These are phyloP conservation scores for Apophysomyces elegans DNA, from an alignment of 371 early-diverging fungal species.

Conservation along the genomic window DNA sequence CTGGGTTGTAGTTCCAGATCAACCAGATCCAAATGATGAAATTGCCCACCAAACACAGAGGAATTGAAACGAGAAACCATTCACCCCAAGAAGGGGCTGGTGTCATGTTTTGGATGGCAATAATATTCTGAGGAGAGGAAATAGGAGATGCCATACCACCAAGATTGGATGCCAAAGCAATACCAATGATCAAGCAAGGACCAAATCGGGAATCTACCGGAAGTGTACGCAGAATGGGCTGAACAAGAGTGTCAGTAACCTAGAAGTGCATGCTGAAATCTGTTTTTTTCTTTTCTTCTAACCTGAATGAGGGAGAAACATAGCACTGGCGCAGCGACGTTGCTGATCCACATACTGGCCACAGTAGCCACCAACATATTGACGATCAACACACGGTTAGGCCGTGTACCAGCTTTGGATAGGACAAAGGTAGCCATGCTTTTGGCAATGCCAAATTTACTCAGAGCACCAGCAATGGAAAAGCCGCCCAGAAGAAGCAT, in stretches of 20 bases:
- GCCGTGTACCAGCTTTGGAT: conserved; percentile 87
- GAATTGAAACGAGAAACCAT: conserved; percentile 68
- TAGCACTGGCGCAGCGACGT: conserved; percentile 97
- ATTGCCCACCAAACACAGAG: conserved; percentile 66
- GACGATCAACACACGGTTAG: conserved; percentile 83
- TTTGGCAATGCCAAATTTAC: conserved; percentile 93
- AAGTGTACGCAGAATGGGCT: conserved; percentile 79
- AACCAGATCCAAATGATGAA: conserved; percentile 72
- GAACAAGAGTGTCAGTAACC: neutral
- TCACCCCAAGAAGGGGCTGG: conserved; percentile 73
- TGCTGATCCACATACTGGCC: conserved; percentile 97
- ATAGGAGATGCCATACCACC: conserved; percentile 91
- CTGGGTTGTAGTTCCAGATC: conserved; percentile 65
- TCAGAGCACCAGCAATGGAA: conserved; percentile 79
- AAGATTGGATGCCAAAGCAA: conserved; percentile 82
- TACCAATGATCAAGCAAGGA: conserved; percentile 77
- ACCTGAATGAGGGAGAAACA: conserved; percentile 94
- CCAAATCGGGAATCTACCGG: conserved; percentile 70
- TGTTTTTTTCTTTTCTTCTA: conserved; percentile 1
- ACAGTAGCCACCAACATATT: conserved; percentile 95
- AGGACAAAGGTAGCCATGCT: conserved; percentile 86
- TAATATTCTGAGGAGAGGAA: conserved; percentile 80
- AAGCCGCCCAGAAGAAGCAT: conserved; percentile 86
- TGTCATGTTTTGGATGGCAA: conserved; percentile 75
- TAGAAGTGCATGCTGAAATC: too few species aligned